These are phyloP conservation scores for Nicotiana tomentosiformis DNA, from an alignment of 257 asterid species.

Conservation along the genomic window DNA sequence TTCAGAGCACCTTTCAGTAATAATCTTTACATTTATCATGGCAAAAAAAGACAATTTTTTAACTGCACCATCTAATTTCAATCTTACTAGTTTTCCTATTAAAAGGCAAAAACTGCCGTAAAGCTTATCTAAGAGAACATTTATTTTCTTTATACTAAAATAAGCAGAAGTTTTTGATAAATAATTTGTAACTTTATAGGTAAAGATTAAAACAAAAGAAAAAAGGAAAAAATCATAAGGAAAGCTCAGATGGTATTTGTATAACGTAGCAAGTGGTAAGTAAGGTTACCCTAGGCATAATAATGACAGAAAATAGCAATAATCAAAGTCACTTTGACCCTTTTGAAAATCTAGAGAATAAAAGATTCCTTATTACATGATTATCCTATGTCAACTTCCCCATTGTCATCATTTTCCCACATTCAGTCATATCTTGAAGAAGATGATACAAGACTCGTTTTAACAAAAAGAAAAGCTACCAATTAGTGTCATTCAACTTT, in stretches of 20 bases:
- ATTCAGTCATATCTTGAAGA: neutral
- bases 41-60: neutral
- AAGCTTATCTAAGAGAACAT: neutral
- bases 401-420: constrained; percentile 3
- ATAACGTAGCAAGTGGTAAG: neutral
- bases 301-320: constrained; percentile 1
- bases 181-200: neutral
- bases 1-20: no score
- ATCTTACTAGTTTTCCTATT: neutral
- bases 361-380: constrained; percentile 1
- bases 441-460: neutral
- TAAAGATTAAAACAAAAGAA: neutral
- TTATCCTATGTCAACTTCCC: constrained; percentile 1
- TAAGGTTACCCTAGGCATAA: neutral
- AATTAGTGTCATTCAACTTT: neutral
- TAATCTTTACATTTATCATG: neutral
- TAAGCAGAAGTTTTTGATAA: neutral
- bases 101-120: neutral
- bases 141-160: neutral
- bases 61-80: neutral
- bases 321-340: neutral
- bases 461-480: neutral
- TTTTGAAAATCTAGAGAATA: neutral
- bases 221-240: neutral
- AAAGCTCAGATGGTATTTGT: neutral